A percentile compares a stretch with the other conserved stretches of the same genome.
Conservation (phyloP, 768 basidiomycete species). For the Russula compacta region DNA sequence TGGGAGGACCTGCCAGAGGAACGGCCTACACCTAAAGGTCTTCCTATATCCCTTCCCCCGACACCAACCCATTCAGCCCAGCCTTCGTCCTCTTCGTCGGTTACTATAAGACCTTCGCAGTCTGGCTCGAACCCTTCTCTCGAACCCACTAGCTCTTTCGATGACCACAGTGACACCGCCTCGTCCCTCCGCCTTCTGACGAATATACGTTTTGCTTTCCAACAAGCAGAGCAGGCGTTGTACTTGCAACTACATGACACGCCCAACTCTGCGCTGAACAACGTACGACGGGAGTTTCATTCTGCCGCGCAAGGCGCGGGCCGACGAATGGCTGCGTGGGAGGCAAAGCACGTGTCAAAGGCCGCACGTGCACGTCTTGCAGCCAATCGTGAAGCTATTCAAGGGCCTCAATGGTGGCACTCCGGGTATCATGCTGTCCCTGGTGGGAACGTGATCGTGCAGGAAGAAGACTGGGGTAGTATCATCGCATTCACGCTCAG, state of each 20-base stretch:
- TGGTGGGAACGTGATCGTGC: slow-evolving; percentile 54
- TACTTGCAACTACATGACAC: slow-evolving; percentile 47
- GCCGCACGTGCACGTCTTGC: slow-evolving; percentile 18
- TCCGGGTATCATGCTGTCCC: slow-evolving; percentile 53
- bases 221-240: slow-evolving; percentile 48
- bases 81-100: slow-evolving; percentile 13
- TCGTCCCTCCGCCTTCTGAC: slow-evolving; percentile 36
- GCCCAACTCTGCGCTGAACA: slow-evolving; percentile 41
- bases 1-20: slow-evolving; percentile 31
- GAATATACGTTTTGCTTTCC: slow-evolving; percentile 47
- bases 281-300: slow-evolving; percentile 51
- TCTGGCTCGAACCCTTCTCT: not conserved
- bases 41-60: slow-evolving; percentile 20
- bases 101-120: not conserved
- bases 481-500: slow-evolving; percentile 71
- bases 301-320: slow-evolving; percentile 43
- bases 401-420: slow-evolving; percentile 63
- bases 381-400: slow-evolving; percentile 20
- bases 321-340: slow-evolving; percentile 51
- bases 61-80: slow-evolving; percentile 17
- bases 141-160: slow-evolving; percentile 17
- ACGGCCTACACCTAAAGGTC: slow-evolving; percentile 7
- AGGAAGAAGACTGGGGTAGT: slow-evolving; percentile 69
- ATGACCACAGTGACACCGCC: slow-evolving; percentile 18
- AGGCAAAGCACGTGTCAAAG: slow-evolving; percentile 48